Evolutionary conservation across 805 yeast genomes (phyloP), one percentile per base, ranked within the genome.

Genomic region (Teunomyces aglyptinius): DNA sequence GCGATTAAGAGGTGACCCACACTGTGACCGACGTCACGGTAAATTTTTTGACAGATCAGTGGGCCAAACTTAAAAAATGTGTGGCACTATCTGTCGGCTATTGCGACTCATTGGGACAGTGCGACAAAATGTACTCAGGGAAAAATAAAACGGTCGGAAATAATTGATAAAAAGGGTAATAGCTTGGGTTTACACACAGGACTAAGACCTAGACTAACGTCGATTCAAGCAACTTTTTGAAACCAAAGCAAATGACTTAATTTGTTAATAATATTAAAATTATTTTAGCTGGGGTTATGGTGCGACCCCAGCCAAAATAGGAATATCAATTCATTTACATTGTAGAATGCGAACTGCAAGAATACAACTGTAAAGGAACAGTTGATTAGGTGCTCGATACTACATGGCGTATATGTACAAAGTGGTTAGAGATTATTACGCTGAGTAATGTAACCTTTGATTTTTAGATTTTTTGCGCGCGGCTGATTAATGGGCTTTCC

Each of bases 71-170:
- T 34, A 16, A 34, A 24, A 34, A 20, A 5, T 34, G 26, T 13
- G 33, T 13, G 33, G 33, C 33, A 13, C 33, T 13, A 18, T 10
- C 13, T 19, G 38, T 34, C 38, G 38, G 38, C n/a, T 12, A n/a
- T 34, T 18, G 18, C 8, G 20, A 18, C 38, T 8, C 2, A 18
- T 34, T 19, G 38, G 38, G 38, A 19, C 16, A 12, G 19, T 5
- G 15, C 38, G 26, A 34, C 26, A 12, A 10, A 6, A 15, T 31
- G 18, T 31, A 13, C 5, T 13, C 1, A 19, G 22, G 26, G 38
- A 34, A 34, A 34, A 34, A 34, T 34, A 34, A 34, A 34, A 34
- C 38, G 38, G 38, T 34, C 38, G 38, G 38, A 34, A 34, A 34
- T 34, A 34, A 19, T 20, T 6, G n/a, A n/a, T n/a, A 6, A 34